A percentile compares a stretch with the other conserved stretches of the same genome.
Evolutionary conservation across 345 rosid genomes (phyloP).

Genomic region (Geranium rotundifolium): DNA sequence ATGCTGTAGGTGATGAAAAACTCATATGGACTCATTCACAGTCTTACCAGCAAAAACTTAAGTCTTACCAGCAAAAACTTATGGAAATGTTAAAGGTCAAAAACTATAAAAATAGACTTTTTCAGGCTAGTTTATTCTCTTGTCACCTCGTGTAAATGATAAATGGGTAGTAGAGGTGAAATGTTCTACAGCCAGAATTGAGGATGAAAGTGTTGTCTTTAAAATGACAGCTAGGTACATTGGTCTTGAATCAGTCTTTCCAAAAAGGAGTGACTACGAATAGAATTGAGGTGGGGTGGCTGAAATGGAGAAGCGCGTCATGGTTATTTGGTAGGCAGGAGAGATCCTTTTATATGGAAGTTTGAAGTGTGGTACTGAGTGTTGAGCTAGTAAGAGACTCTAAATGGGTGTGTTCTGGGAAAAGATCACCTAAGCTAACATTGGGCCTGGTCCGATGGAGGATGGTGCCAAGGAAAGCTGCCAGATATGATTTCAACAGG

Average conservation of each 20-base stretch:
- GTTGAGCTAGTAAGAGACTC: neutral
- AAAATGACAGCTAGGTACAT: no score
- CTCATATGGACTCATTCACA: no score
- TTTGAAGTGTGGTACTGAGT: neutral
- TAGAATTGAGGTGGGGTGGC: neutral
- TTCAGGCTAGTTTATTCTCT: neutral
- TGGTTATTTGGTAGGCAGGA: neutral
- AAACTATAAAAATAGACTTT: neutral
- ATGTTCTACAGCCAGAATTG: neutral
- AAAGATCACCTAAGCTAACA: neutral
- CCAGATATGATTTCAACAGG: neutral
- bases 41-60: no score
- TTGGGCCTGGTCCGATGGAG: neutral
- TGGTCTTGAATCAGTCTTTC: neutral
- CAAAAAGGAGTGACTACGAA: neutral
- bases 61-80: no score
- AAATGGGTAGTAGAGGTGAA: neutral
- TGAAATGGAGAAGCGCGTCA: neutral
- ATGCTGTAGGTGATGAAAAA: no score
- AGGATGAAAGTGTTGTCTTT: neutral
- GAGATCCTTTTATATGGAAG: neutral
- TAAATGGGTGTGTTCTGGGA: neutral
- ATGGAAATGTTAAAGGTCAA: neutral
- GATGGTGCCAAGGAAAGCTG: neutral
- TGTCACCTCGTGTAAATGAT: neutral